Evolutionary conservation across 75 land plant genomes (phyloP).

Genomic region (Chamaecyparis obtusa): DNA sequence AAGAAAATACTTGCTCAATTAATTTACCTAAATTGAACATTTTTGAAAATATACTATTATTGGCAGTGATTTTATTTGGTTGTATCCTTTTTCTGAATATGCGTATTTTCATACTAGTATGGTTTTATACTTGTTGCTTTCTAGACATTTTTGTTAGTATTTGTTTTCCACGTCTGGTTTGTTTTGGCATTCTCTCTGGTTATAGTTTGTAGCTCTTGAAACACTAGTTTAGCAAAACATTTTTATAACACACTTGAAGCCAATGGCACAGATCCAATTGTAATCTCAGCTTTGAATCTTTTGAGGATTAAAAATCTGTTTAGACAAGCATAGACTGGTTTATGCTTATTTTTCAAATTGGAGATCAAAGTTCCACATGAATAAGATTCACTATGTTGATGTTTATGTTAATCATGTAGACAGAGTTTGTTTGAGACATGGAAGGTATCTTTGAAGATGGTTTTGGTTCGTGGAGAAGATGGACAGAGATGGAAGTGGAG

Average conservation of each 20-base stretch:
- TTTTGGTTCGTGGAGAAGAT: slow-evolving; percentile 8
- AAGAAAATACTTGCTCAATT: too few species aligned
- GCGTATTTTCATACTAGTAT: too few species aligned
- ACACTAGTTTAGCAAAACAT: too few species aligned
- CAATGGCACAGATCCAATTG: neutral
- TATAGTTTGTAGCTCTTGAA: neutral
- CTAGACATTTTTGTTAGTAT: too few species aligned
- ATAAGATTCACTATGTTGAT: neutral
- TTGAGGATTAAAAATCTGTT: neutral
- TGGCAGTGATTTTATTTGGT: too few species aligned
- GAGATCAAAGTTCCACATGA: neutral
- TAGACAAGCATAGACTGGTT: neutral
- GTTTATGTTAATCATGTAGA: slow-evolving; percentile 26
- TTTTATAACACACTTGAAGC: neutral
- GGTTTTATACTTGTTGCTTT: too few species aligned
- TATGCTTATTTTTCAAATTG: neutral
- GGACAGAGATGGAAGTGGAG: slow-evolving; percentile 8
- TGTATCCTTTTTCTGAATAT: too few species aligned
- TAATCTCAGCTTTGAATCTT: neutral
- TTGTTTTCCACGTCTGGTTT: too few species aligned
- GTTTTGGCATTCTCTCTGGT: too few species aligned
- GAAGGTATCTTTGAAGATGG: slow-evolving; percentile 23
- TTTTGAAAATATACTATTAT: too few species aligned
- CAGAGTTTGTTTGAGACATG: slow-evolving; percentile 44
- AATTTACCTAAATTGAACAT: too few species aligned